Conservation (phyloP, 441 rosid genomes). For the Corymbia calophylla region DNA sequence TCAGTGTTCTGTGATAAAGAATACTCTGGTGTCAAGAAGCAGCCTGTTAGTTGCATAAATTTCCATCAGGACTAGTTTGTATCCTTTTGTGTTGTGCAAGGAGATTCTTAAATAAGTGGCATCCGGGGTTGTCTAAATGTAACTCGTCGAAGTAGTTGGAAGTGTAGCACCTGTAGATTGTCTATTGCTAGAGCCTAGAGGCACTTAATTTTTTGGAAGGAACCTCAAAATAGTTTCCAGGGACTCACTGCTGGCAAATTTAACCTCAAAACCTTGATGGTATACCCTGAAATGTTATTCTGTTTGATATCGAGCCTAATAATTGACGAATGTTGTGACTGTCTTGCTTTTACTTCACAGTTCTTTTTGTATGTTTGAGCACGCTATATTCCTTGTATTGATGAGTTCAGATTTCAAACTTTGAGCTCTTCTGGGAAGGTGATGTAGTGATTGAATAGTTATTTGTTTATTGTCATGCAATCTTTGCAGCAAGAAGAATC, state of each 20-base stretch:
- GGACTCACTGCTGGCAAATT: background rate
- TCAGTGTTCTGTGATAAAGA: background rate
- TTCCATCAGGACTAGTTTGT: background rate
- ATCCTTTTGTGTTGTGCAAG: background rate
- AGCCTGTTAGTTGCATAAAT: background rate
- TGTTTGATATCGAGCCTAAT: background rate
- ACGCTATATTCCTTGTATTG: background rate
- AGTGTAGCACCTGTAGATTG: background rate
- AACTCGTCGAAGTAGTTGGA: background rate
- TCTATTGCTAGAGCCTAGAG: background rate
- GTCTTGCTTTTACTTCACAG: background rate
- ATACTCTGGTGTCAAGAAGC: background rate
- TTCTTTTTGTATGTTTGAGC: conserved; percentile 2
- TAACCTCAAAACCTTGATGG: background rate
- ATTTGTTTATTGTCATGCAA: background rate
- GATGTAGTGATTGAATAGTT: background rate
- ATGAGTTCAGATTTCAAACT: background rate
- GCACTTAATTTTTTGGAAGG: background rate
- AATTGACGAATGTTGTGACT: background rate
- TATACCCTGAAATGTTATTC: background rate
- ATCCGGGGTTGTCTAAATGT: background rate
- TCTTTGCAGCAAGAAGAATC: conserved; percentile 81
- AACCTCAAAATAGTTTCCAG: background rate
- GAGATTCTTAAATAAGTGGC: background rate
- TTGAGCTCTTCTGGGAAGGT: background rate